Percentiles rank a stretch among this genome's conserved stretches.
These are phyloP conservation scores for Tricholoma flavovirens DNA, from an alignment of 768 basidiomycete genomes.

Conservation along the genomic window DNA sequence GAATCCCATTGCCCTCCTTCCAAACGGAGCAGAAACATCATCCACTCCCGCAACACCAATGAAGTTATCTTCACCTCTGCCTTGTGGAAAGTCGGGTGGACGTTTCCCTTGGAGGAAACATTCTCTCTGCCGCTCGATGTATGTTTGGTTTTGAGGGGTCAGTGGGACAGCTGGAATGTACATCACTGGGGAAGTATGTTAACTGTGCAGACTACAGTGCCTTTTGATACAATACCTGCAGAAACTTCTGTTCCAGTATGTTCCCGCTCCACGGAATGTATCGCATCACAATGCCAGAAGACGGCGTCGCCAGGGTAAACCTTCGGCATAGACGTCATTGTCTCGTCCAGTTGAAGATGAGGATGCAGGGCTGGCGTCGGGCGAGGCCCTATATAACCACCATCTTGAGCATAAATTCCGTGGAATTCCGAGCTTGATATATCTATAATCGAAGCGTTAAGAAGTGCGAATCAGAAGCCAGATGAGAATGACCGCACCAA, in stretches of 20 bases:
- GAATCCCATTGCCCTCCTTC: conserved; percentile 38
- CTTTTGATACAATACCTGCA: conserved; percentile 33
- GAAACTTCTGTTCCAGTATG: conserved; percentile 53
- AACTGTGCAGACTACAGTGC: conserved; percentile 5
- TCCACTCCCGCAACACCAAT: conserved; percentile 29
- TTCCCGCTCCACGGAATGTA: conserved; percentile 44
- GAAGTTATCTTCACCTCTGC: conserved; percentile 30
- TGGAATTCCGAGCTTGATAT: conserved; percentile 44
- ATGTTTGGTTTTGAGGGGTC: conserved; percentile 55
- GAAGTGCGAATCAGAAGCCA: not conserved
- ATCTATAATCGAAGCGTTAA: conserved; percentile 25
- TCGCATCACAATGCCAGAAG: conserved; percentile 67
- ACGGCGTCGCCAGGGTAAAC: conserved; percentile 75
- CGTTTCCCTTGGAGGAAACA: conserved; percentile 53
- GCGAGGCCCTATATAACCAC: conserved; percentile 36
- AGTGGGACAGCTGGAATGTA: conserved; percentile 72
- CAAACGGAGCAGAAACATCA: conserved; percentile 31
- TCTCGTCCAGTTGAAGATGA: conserved; percentile 54
- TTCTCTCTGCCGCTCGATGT: conserved; percentile 57
- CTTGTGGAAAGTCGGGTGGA: conserved; percentile 67
- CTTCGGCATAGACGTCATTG: conserved; percentile 66
- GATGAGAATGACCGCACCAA: conserved; percentile 27
- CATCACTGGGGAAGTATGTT: conserved; percentile 44
- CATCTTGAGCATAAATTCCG: conserved; percentile 37
- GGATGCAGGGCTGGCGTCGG: conserved; percentile 58